phyloP scores from a whole-genome alignment of 495 filamentous ascomycete species.

The Neurospora africana region DNA sequence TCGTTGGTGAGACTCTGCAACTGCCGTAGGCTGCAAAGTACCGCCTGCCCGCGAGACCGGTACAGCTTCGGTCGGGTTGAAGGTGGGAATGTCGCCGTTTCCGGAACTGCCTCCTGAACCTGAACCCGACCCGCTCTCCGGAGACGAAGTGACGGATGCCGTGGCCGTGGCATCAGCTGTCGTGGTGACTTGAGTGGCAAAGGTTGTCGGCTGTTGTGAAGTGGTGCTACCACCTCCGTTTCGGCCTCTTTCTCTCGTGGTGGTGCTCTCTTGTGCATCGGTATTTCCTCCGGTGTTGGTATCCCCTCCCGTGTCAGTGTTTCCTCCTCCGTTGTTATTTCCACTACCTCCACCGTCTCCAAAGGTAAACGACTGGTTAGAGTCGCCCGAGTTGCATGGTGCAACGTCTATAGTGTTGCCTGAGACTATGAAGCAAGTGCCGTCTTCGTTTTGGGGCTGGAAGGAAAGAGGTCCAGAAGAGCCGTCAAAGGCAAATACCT shows the following conservation, averaged over 20 bases:
- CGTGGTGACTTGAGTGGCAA: not conserved
- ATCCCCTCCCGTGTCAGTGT: slow-evolving; percentile 16
- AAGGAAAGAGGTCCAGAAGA: slow-evolving; percentile 31
- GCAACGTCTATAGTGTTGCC: slow-evolving; percentile 35
- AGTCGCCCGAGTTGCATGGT: slow-evolving; percentile 29
- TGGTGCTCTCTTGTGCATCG: not conserved
- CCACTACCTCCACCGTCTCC: slow-evolving; percentile 10
- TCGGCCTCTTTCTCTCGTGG: not conserved
- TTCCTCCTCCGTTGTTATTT: slow-evolving; percentile 8
- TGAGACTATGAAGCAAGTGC: slow-evolving; percentile 37
- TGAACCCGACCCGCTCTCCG: not conserved
- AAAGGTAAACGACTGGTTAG: slow-evolving; percentile 39
- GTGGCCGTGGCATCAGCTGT: not conserved
- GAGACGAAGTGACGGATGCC: not conserved
- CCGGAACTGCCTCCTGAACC: slow-evolving; percentile 1
- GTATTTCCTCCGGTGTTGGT: not conserved
- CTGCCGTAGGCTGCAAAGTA: slow-evolving; percentile 36
- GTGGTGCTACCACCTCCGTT: not conserved
- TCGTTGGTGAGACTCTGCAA: slow-evolving; percentile 33
- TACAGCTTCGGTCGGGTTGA: slow-evolving; percentile 36
- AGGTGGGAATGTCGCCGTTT: slow-evolving; percentile 14
- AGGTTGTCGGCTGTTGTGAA: slow-evolving; percentile 3
- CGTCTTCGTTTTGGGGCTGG: slow-evolving; percentile 29
- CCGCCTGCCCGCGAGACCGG: slow-evolving; percentile 42
- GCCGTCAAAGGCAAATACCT: slow-evolving; percentile 37